Evolutionary conservation across 1,284 basidiomycete genomes (phyloP).

Genomic region (Erythrobasidium hasegawianum): DNA sequence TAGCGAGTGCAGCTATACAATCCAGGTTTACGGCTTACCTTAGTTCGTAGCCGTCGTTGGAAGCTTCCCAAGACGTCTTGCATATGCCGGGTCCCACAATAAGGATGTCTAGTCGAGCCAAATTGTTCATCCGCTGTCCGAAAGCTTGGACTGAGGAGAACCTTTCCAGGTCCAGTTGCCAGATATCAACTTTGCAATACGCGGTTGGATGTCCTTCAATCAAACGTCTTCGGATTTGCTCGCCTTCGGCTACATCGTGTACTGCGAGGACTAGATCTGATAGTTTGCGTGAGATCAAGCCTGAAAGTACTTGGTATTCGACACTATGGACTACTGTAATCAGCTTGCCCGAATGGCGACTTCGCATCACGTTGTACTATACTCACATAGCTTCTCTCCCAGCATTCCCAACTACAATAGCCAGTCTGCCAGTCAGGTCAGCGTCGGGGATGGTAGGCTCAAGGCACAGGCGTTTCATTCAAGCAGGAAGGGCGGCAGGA

Average conservation of each 20-base stretch:
- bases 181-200: constrained; percentile 33
- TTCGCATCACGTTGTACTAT: too few relatives aligned
- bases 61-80: background rate
- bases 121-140: constrained; percentile 13
- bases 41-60: constrained; percentile 35
- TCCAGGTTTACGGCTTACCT: constrained; percentile 7
- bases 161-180: constrained; percentile 40
- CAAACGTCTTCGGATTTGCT: constrained; percentile 15
- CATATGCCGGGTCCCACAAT: constrained; percentile 29
- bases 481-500: too few relatives aligned
- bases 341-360: background rate
- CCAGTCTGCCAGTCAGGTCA: too few relatives aligned
- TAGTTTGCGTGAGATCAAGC: constrained; percentile 29
- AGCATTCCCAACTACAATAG: too few relatives aligned
- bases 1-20: background rate
- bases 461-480: too few relatives aligned
- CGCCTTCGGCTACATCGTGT: constrained; percentile 25
- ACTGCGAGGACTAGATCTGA: constrained; percentile 38
- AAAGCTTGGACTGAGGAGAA: constrained; percentile 40
- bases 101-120: constrained; percentile 37
- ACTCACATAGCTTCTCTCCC: too few relatives aligned
- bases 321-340: constrained; percentile 16
- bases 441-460: too few relatives aligned
- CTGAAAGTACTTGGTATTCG: constrained; percentile 33
- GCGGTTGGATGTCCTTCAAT: background rate